phyloP scores from a whole-genome alignment of 2,329 filamentous ascomycete species.

The Diplodia scrobiculata region DNA sequence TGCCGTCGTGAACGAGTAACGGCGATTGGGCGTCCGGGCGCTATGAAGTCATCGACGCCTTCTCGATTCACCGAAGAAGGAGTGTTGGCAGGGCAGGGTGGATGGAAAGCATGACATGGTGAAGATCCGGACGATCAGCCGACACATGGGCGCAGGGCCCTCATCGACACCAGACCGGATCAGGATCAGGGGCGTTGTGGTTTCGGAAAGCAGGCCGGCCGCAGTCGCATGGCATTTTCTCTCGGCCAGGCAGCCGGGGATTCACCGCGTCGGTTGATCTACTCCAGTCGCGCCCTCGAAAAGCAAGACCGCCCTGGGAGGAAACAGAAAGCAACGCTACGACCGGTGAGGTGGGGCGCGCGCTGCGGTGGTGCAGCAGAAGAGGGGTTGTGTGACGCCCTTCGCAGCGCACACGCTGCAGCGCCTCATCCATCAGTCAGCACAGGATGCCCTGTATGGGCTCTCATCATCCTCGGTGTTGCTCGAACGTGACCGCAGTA shows the following conservation, averaged over 20 bases:
- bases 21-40: neutral
- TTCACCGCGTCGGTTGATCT: too few species aligned
- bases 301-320: neutral
- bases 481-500: neutral
- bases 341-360: neutral
- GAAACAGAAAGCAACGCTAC: neutral
- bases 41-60: neutral
- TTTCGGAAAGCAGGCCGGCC: neutral
- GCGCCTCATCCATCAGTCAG: neutral
- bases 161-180: neutral
- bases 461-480: neutral
- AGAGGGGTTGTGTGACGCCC: neutral
- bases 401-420: neutral
- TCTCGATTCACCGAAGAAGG: neutral
- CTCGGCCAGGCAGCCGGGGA: too few species aligned
- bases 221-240: neutral
- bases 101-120: conserved; percentile 1
- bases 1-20: neutral
- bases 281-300: neutral
- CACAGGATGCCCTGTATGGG: neutral
- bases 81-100: neutral
- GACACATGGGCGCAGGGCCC: conserved; percentile 19
- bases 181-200: neutral
- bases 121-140: conserved; percentile 12
- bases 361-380: neutral